These are phyloP conservation scores for Begonia fuchsioides DNA, from an alignment of 306 rosid species.

Conservation along the genomic window DNA sequence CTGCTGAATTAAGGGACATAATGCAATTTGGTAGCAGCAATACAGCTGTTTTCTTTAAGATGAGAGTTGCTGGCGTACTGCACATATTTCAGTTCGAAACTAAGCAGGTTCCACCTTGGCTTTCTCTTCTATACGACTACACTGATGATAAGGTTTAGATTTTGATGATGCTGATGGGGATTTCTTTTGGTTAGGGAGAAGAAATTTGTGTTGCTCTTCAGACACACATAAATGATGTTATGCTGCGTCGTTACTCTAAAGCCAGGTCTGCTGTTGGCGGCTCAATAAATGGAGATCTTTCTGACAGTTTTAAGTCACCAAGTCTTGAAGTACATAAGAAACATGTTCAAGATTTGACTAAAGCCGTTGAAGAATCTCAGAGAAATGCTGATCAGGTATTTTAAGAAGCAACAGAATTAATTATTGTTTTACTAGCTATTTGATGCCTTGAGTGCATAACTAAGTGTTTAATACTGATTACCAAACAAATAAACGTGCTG, in stretches of 20 bases:
- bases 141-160: background rate
- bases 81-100: conserved; percentile 95
- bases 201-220: conserved; percentile 96
- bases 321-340: conserved; percentile 43
- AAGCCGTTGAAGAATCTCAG: conserved; percentile 71
- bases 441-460: too few species aligned
- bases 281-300: conserved; percentile 42
- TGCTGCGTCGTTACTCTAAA: conserved; percentile 84
- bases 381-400: conserved; percentile 51
- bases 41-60: conserved; percentile 89
- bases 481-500: too few species aligned
- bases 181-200: conserved; percentile 54
- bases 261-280: conserved; percentile 38
- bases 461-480: too few species aligned
- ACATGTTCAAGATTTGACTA: conserved; percentile 60
- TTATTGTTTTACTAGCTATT: too few species aligned
- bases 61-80: conserved; percentile 97
- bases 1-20: conserved; percentile 92
- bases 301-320: conserved; percentile 37
- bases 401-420: too few species aligned
- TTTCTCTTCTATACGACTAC: conserved; percentile 3
- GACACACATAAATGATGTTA: conserved; percentile 87
- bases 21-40: conserved; percentile 98
- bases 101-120: conserved; percentile 49
- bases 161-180: background rate